A percentile compares a stretch with the other conserved stretches of the same genome.
Conservation (phyloP, 1,284 basidiomycete species). For the Anthracocystis walkeri region DNA sequence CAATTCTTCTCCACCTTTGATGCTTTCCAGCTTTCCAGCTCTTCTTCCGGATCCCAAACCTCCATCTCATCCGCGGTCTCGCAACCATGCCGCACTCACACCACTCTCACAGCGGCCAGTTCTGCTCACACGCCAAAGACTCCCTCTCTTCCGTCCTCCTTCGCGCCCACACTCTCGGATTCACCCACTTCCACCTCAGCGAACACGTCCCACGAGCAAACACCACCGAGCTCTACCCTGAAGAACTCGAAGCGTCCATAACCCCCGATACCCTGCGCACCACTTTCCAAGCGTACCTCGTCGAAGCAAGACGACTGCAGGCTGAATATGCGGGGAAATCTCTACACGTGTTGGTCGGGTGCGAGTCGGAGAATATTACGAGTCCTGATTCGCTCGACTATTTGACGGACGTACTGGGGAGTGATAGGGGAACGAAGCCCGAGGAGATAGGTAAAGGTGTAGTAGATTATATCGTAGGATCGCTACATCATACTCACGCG, state of each 20-base stretch:
- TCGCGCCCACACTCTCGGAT: constrained; percentile 82
- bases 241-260: constrained; percentile 76
- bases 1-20: constrained; percentile 1
- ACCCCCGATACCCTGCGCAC: constrained; percentile 72
- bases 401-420: constrained; percentile 72
- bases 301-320: constrained; percentile 82
- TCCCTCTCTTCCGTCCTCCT: constrained; percentile 82
- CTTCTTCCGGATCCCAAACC: neutral
- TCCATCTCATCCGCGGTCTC: neutral
- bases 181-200: constrained; percentile 86
- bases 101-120: constrained; percentile 96
- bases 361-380: constrained; percentile 93
- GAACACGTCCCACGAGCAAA: constrained; percentile 94
- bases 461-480: constrained; percentile 92
- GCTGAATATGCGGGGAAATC: constrained; percentile 14
- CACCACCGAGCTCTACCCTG: constrained; percentile 85
- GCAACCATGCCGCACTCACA: constrained; percentile 78
- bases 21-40: neutral
- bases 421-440: constrained; percentile 36
- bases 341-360: constrained; percentile 85
- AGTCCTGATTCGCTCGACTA: constrained; percentile 75
- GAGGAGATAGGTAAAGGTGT: constrained; percentile 33
- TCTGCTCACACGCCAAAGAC: constrained; percentile 88
- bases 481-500: constrained; percentile 87
- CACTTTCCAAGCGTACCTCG: constrained; percentile 79